Evolutionary conservation across 495 filamentous ascomycete species (phyloP), one percentile per base, ranked within the genome.

Genomic region (Acidiella bohemica): DNA sequence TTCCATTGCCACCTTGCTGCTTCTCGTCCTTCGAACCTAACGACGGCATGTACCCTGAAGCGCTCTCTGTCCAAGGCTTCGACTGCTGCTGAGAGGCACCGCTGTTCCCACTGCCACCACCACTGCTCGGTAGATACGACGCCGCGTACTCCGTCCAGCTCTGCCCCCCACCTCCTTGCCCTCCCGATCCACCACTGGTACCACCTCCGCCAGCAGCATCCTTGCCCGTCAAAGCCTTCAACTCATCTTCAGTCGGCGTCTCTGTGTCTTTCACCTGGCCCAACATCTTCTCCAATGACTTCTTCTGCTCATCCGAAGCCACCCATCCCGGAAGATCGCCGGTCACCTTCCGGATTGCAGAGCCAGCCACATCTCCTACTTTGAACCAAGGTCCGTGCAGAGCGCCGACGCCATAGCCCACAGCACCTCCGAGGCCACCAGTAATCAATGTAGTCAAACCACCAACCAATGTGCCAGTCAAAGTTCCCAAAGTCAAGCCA

Each of bases 391-490:
- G 46, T 12, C 53, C 53, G 36, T 45, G 13, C 22, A 50, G 2
- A 17, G 41, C 37, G 13, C 53, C 53, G 2, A 39, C 42, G 1
- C 27, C 46, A 0, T 33, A 14, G 11, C 53, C 53, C 10, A 53
- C 21, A 3, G 36, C 53, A 4, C 23, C 49, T 8, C 53, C 53
- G 2, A 55, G 22, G 22, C 42, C 38, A 3, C 53, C 53, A 2
- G 50, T 56, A 9, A 46, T 22, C 1, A 44, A 20, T 10, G 39
- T 32, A 3, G 44, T 43, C 26, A 32, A 19, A 13, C 53, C 53
- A 2, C 53, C 53, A 6, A 56, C 49, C 16, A 55, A 31, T 22
- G 53, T 43, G 3, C 53, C 53, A 14, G 50, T 56, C 20, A 56
- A 16, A 13, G 43, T 51, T 12, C 53, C 53, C 35, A 56, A 20